These are phyloP conservation scores for Lentinula guzmanii DNA, from an alignment of 768 basidiomycete genomes.

Conservation along the genomic window DNA sequence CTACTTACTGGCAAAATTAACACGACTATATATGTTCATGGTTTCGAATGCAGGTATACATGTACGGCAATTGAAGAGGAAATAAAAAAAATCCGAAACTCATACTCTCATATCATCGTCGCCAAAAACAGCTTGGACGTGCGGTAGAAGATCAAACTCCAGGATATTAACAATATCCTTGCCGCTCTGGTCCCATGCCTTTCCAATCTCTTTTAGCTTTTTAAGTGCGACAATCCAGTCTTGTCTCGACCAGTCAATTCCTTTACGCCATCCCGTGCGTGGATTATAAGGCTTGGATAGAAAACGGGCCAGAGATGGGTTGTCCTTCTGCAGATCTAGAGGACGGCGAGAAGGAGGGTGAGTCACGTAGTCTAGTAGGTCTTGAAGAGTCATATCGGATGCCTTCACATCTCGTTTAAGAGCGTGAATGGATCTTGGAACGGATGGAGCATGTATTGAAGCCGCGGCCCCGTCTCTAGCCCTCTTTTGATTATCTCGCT, in stretches of 20 bases:
- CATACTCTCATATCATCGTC: constrained; percentile 17
- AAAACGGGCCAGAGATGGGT: constrained; percentile 48
- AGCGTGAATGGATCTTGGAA: constrained; percentile 48
- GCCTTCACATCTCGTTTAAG: constrained; percentile 35
- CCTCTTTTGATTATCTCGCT: constrained; percentile 12
- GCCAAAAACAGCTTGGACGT: constrained; percentile 44
- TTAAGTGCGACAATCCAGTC: constrained; percentile 58
- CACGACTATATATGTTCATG: too few species aligned
- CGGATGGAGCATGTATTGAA: constrained; percentile 25
- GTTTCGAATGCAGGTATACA: not conserved
- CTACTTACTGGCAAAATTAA: too few species aligned
- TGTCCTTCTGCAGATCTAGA: constrained; percentile 17
- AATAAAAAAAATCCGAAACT: too few species aligned
- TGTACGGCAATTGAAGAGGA: not conserved
- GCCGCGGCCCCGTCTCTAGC: constrained; percentile 36
- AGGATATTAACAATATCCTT: constrained; percentile 41
- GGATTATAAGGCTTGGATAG: constrained; percentile 39
- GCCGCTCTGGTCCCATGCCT: constrained; percentile 39
- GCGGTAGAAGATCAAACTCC: constrained; percentile 38
- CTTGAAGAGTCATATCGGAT: constrained; percentile 40
- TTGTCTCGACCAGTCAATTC: constrained; percentile 66
- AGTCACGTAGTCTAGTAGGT: constrained; percentile 54
- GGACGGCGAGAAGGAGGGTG: constrained; percentile 13
- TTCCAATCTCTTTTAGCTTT: constrained; percentile 42
- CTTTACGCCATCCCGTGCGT: constrained; percentile 48